Percentiles rank a stretch among this genome's conserved stretches.
Evolutionary conservation across 805 yeast species (phyloP).

Genomic region (Yarrowia yakushimensis): DNA sequence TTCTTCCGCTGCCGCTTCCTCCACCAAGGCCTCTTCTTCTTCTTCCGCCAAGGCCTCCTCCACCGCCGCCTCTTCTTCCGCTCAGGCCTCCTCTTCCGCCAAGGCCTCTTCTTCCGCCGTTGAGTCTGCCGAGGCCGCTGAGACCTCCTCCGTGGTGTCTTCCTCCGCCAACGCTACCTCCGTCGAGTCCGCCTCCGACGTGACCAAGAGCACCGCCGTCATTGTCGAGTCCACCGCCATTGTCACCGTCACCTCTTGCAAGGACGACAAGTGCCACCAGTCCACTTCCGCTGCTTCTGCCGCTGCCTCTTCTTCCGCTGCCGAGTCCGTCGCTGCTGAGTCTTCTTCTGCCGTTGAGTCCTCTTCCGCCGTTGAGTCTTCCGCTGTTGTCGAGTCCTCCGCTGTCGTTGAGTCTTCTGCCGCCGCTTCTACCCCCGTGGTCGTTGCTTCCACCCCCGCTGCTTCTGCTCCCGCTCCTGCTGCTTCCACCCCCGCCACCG

Average conservation of each 20-base stretch:
- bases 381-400: neutral
- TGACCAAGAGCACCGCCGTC: slow-evolving; percentile 1
- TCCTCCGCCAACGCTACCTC: no score
- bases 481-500: neutral
- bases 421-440: slow-evolving; percentile 1
- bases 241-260: slow-evolving; percentile 20
- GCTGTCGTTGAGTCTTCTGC: slow-evolving; percentile 8
- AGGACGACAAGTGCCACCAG: slow-evolving; percentile 23
- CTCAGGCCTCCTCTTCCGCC: slow-evolving; percentile 30
- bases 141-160: neutral
- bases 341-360: neutral
- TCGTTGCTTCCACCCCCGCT: neutral
- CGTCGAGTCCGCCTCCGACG: neutral
- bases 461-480: neutral
- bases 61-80: slow-evolving; percentile 32
- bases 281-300: slow-evolving; percentile 7
- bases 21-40: slow-evolving; percentile 29
- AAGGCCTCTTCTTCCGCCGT: neutral
- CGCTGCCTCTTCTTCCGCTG: neutral
- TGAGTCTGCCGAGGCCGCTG: neutral
- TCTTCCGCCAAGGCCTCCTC: slow-evolving; percentile 31
- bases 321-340: neutral
- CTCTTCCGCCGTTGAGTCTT: neutral
- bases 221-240: slow-evolving; percentile 14
- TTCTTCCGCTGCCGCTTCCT: slow-evolving; percentile 28